These are phyloP conservation scores for Vishniacozyma victoriae DNA, from an alignment of 768 basidiomycete genomes.

Conservation along the genomic window DNA sequence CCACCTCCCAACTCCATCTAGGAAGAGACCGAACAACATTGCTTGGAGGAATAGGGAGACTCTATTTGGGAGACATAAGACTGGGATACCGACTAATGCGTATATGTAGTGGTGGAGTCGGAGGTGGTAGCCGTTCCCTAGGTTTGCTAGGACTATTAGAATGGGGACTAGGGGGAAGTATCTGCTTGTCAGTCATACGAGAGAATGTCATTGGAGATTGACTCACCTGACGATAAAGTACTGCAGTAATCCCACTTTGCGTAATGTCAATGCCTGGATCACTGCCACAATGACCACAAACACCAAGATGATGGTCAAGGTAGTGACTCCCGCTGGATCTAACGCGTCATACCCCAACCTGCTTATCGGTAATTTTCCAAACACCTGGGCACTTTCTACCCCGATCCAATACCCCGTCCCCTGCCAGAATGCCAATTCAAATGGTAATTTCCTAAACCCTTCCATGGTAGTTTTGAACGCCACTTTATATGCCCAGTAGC, in stretches of 20 bases:
- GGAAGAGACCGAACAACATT: conserved; percentile 30
- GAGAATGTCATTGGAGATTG: neutral
- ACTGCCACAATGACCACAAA: conserved; percentile 19
- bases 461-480: conserved; percentile 21
- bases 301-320: conserved; percentile 19
- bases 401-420: conserved; percentile 38
- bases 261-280: conserved; percentile 25
- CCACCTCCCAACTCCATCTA: conserved; percentile 40
- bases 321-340: conserved; percentile 18
- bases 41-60: conserved; percentile 29
- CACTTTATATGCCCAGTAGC: conserved; percentile 33
- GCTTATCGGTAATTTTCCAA: conserved; percentile 27
- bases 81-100: conserved; percentile 27
- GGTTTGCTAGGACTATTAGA: conserved; percentile 25
- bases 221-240: conserved; percentile 33
- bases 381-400: conserved; percentile 29
- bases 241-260: conserved; percentile 22
- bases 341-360: conserved; percentile 27
- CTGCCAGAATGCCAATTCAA: conserved; percentile 34
- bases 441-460: conserved; percentile 23
- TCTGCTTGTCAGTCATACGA: neutral
- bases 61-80: conserved; percentile 29
- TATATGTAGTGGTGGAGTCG: conserved; percentile 35
- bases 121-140: conserved; percentile 25
- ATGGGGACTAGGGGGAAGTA: conserved; percentile 28